These are phyloP conservation scores for Rubus parviflorus DNA, from an alignment of 306 rosid genomes.

Conservation along the genomic window DNA sequence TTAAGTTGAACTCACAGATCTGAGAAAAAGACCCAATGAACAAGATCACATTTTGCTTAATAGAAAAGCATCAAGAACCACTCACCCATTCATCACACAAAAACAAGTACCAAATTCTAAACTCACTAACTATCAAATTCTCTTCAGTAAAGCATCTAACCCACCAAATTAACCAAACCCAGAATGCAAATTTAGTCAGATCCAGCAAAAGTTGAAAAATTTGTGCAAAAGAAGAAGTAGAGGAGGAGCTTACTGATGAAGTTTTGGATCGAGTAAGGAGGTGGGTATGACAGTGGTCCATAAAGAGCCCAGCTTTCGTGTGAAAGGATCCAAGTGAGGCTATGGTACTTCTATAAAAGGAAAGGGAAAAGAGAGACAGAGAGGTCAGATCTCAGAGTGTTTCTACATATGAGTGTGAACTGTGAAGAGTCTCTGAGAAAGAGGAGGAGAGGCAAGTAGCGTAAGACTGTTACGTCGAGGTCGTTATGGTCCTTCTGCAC, in stretches of 20 bases:
- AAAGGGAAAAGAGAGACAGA: background rate
- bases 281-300: constrained; percentile 5
- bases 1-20: constrained; percentile 22
- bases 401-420: too few relatives aligned
- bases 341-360: constrained; percentile 1
- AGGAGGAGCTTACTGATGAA: constrained; percentile 25
- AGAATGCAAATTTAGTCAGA: constrained; percentile 26
- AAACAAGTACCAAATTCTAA: background rate
- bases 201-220: constrained; percentile 26
- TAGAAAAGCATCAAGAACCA: background rate
- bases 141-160: constrained; percentile 14
- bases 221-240: constrained; percentile 2
- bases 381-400: too few relatives aligned
- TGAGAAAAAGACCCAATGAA: constrained; percentile 12
- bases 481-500: too few relatives aligned
- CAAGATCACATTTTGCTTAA: background rate
- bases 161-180: constrained; percentile 9
- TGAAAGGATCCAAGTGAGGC: constrained; percentile 4
- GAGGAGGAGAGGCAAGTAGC: too few relatives aligned
- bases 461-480: too few relatives aligned
- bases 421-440: too few relatives aligned
- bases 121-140: constrained; percentile 15
- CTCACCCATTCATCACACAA: background rate
- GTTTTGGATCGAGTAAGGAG: constrained; percentile 9
- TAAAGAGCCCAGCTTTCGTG: background rate